Conservation (phyloP, 306 rosid genomes). For the Canavalia ensiformis region DNA sequence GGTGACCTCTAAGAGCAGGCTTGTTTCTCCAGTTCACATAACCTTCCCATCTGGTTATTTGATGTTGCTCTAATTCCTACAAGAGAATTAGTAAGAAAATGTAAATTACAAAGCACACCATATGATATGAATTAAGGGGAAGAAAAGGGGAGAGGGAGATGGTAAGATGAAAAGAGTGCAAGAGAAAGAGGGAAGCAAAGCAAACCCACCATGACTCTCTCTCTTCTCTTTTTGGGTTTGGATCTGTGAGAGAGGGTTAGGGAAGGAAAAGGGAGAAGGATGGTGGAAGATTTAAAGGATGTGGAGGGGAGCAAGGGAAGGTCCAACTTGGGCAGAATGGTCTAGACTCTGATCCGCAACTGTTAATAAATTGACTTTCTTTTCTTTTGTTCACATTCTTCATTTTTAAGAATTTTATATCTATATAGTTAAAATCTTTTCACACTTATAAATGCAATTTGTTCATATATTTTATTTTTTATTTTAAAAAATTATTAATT, state of each 20-base stretch:
- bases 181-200: not conserved
- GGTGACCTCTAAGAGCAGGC: constrained; percentile 76
- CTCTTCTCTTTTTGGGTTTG: constrained; percentile 40
- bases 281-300: constrained; percentile 63
- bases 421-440: not conserved
- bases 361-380: constrained; percentile 54
- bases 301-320: constrained; percentile 38
- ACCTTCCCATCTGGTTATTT: constrained; percentile 71
- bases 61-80: constrained; percentile 62
- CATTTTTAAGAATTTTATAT: not conserved
- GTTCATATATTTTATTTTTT: too few relatives aligned
- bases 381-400: constrained; percentile 37
- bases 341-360: constrained; percentile 41
- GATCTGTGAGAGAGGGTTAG: constrained; percentile 44
- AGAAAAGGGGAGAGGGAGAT: not conserved
- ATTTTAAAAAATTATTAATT: too few relatives aligned
- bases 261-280: constrained; percentile 44
- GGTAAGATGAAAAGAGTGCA: not conserved
- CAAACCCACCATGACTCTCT: constrained; percentile 56
- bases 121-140: not conserved
- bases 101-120: not conserved
- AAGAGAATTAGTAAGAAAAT: not conserved
- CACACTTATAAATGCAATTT: too few relatives aligned
- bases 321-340: constrained; percentile 53
- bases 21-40: constrained; percentile 85